These are phyloP conservation scores for Draba incana DNA, from an alignment of 345 rosid species.

Conservation along the genomic window DNA sequence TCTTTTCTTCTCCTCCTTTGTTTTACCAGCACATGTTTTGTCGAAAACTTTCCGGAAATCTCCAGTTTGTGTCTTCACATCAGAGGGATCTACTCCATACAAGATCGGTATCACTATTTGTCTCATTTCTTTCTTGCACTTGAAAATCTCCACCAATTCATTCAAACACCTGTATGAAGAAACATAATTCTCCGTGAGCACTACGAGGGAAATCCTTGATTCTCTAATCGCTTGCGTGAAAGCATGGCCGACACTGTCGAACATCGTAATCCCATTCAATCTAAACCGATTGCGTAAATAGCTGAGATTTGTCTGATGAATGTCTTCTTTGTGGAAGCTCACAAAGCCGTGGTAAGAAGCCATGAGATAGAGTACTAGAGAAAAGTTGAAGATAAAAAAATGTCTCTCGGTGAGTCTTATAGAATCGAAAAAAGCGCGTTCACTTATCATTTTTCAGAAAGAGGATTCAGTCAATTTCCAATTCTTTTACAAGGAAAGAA, in stretches of 20 bases:
- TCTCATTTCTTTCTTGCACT: neutral
- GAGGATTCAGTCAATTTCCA: too few species aligned
- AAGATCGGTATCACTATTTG: too few species aligned
- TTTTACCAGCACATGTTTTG: too few species aligned
- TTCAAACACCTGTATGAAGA: slow-evolving; percentile 6
- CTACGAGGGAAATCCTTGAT: neutral
- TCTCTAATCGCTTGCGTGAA: neutral
- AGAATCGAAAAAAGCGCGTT: too few species aligned
- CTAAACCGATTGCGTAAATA: neutral
- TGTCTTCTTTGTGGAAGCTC: neutral
- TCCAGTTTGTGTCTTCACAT: too few species aligned
- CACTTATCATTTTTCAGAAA: too few species aligned
- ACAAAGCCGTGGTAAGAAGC: neutral
- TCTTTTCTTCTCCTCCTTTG: neutral
- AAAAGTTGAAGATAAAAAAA: neutral
- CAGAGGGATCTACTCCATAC: too few species aligned
- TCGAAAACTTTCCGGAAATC: too few species aligned
- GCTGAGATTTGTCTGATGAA: neutral
- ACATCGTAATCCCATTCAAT: neutral
- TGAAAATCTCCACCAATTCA: neutral
- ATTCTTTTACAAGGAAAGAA: too few species aligned
- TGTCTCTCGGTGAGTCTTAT: too few species aligned
- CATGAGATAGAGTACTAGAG: neutral
- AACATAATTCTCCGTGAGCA: slow-evolving; percentile 4
- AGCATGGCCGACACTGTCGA: neutral